Percentiles rank a stretch among this genome's conserved stretches.
Conservation (phyloP, 176 grass and related monocot genomes). For the Olyra latifolia region DNA sequence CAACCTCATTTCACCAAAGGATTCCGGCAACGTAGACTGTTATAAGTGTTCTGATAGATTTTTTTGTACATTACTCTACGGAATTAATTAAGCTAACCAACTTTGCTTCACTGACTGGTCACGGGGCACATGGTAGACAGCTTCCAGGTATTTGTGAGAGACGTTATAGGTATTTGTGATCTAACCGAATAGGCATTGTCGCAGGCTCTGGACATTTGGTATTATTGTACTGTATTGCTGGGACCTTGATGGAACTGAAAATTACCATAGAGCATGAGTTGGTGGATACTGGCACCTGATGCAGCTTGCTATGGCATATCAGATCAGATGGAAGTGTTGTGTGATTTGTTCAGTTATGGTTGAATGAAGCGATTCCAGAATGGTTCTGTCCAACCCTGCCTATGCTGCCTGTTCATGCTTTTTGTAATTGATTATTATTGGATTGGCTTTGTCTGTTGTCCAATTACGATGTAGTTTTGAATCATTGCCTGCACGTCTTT, state of each 20-base stretch:
- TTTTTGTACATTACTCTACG: slow-evolving; percentile 43
- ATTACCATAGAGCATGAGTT: background rate
- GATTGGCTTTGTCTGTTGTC: background rate
- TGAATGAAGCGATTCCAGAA: background rate
- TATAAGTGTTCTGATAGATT: slow-evolving; percentile 42
- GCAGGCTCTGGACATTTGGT: background rate
- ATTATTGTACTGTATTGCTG: background rate
- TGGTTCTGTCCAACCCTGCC: background rate
- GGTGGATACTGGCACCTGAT: background rate
- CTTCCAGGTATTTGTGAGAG: background rate
- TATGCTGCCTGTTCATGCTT: slow-evolving; percentile 14
- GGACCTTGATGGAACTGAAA: background rate
- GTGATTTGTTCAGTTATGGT: background rate
- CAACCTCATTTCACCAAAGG: slow-evolving; percentile 97
- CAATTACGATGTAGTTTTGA: background rate
- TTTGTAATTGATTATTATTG: slow-evolving; percentile 23
- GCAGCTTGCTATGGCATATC: background rate
- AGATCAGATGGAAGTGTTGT: background rate
- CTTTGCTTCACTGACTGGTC: slow-evolving; percentile 19
- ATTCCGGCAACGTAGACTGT: slow-evolving; percentile 77
- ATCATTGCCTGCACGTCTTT: background rate
- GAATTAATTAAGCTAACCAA: slow-evolving; percentile 17
- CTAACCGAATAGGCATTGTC: slow-evolving; percentile 28
- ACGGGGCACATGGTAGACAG: background rate
- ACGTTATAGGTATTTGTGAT: slow-evolving; percentile 11